Conservation (phyloP, 495 filamentous ascomycete species). For the Apodospora peruviana region DNA sequence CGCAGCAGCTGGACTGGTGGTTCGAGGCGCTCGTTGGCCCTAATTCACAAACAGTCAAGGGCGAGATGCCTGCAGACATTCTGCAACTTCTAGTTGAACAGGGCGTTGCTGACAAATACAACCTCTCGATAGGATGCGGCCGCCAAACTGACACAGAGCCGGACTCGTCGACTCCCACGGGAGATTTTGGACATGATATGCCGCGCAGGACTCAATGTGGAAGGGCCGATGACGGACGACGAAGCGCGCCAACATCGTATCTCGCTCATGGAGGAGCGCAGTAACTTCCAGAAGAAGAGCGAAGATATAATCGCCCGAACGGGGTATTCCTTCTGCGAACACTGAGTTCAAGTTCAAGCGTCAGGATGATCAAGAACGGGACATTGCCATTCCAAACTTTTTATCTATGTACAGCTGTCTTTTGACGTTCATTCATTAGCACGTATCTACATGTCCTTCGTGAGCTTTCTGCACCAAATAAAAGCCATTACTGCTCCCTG, state of each 20-base stretch:
- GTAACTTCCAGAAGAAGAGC: not conserved
- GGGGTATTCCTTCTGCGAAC: not conserved
- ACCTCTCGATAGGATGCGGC: conserved; percentile 14
- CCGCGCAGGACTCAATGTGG: conserved; percentile 11
- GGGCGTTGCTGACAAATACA: conserved; percentile 3
- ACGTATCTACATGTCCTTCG: too few species aligned
- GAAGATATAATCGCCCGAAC: not conserved
- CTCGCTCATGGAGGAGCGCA: conserved; percentile 46
- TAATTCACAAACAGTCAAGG: not conserved
- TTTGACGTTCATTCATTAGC: too few species aligned
- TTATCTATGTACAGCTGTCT: too few species aligned
- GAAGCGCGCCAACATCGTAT: conserved; percentile 41
- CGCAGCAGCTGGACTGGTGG: conserved; percentile 45
- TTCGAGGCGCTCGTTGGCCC: conserved; percentile 20
- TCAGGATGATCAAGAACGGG: too few species aligned
- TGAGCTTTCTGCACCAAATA: too few species aligned
- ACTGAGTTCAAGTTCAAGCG: too few species aligned
- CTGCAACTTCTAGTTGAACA: conserved; percentile 33
- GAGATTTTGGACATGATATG: conserved; percentile 38
- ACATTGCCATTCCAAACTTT: too few species aligned
- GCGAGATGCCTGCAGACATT: conserved; percentile 20
- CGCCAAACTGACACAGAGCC: not conserved
- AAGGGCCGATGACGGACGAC: conserved; percentile 32
- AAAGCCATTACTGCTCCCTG: too few species aligned
- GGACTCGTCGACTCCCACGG: conserved; percentile 20